Evolutionary conservation across 2,329 filamentous ascomycete species (phyloP).

Genomic region (Rhinocladiella mackenziei): DNA sequence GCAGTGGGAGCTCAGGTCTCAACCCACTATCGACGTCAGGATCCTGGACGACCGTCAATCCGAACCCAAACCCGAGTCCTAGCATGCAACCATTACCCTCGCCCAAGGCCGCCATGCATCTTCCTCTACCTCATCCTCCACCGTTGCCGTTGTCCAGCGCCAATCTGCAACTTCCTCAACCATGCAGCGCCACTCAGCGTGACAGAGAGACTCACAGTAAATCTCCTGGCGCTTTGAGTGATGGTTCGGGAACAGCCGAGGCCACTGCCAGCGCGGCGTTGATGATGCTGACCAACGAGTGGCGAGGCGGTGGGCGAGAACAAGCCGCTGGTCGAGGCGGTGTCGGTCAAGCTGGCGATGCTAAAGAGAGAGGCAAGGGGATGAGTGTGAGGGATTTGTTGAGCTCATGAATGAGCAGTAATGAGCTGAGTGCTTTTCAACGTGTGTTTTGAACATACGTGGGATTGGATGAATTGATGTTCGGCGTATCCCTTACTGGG

Average conservation of each 20-base stretch:
- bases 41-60: constrained; percentile 18
- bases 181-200: constrained; percentile 41
- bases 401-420: constrained; percentile 40
- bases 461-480: too few relatives aligned
- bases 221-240: constrained; percentile 37
- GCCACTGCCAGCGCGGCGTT: constrained; percentile 75
- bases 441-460: not conserved
- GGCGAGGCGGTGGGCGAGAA: constrained; percentile 45
- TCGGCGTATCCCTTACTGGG: too few relatives aligned
- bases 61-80: constrained; percentile 18
- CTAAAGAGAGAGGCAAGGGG: constrained; percentile 39
- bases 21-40: constrained; percentile 10
- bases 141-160: constrained; percentile 6
- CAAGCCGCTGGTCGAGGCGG: constrained; percentile 17
- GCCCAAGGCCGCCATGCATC: constrained; percentile 29
- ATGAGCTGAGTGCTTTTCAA: not conserved
- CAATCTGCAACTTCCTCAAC: constrained; percentile 27
- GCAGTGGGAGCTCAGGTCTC: constrained; percentile 1
- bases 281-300: constrained; percentile 80
- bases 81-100: constrained; percentile 29
- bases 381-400: constrained; percentile 56
- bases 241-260: constrained; percentile 58
- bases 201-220: constrained; percentile 30
- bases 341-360: not conserved
- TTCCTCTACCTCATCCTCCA: constrained; percentile 25